Base-by-base conservation (phyloP, 2,329 filamentous ascomycete genomes). In the Colletotrichum tabaci region DNA sequence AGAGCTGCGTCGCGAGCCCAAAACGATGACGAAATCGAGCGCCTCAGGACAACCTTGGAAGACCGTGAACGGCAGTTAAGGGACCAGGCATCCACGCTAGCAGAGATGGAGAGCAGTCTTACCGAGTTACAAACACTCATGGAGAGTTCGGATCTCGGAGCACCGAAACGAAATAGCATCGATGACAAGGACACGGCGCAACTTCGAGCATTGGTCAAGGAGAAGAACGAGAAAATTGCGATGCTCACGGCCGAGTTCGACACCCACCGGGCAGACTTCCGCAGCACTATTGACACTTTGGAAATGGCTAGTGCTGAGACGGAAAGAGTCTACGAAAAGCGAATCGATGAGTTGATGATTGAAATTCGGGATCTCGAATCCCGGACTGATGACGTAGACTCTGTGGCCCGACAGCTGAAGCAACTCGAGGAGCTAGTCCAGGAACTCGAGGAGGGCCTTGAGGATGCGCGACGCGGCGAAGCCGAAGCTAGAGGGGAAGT, bases 221-320 rank as follows among this genome's bases (percentile, higher is more conserved):
- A 99, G 83, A 98, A 97, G 87, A 98, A 98, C 77, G 96, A 99
- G 70, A 98, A 95, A 85, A 98, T 99, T 75, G 91, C 93, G 35
- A 92, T 96, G 86, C 88, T 99, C 76, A 98, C 95, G 0, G 90
- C 94, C 10, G 96, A 99, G 79, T 99, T 99, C 77, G 96, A 99
- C 79, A 91, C 93, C 12, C 96, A 99, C 80, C 90, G 96, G 70
- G 96, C 96, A 21, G 96, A 99, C 81, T 99, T 99, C 83, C 88
- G 96, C 75, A 98, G 94, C 81, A 99, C 96, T 21, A 96, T 99
- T 73, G 96, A 99, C 82, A 98, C 96, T 0, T 87, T 99, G 61
- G 96, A 99, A 81, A 90, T 98, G 84, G 97, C 96, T 2, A 97
- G 95, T 79, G 93, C 95, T 0, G 96, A 99, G 84, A 99, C 96